phyloP scores from a whole-genome alignment of 345 rosid genomes.

The Pugionium cornutum region DNA sequence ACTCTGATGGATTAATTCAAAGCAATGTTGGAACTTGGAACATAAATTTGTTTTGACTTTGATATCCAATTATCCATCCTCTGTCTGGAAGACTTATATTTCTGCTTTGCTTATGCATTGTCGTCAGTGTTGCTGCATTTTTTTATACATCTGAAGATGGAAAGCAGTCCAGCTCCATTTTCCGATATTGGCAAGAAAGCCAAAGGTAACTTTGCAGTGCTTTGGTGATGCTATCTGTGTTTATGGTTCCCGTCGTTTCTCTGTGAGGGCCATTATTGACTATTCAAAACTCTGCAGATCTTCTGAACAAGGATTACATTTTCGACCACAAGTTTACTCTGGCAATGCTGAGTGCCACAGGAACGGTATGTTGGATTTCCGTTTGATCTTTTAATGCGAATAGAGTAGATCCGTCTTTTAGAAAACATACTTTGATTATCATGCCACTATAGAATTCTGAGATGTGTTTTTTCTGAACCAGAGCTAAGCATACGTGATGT shows the following conservation, averaged over 20 bases:
- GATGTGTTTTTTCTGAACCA: background rate
- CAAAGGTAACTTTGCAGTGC: constrained; percentile 48
- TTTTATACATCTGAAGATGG: constrained; percentile 47
- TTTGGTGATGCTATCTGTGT: constrained; percentile 10
- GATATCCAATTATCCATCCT: background rate
- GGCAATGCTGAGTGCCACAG: constrained; percentile 54
- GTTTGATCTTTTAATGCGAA: background rate
- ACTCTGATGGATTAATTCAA: constrained; percentile 2
- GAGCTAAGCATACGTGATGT: background rate
- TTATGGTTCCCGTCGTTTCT: background rate
- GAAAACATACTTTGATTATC: background rate
- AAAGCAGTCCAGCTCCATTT: constrained; percentile 71
- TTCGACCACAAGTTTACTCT: constrained; percentile 76
- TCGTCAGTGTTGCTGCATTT: constrained; percentile 27
- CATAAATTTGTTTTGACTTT: background rate
- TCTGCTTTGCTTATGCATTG: constrained; percentile 21
- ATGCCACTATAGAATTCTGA: background rate
- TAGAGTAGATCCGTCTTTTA: background rate
- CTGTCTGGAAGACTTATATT: background rate
- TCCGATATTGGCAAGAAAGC: constrained; percentile 73
- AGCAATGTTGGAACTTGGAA: constrained; percentile 1
- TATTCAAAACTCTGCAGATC: constrained; percentile 51
- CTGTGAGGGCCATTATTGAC: constrained; percentile 12
- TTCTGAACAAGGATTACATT: constrained; percentile 69
- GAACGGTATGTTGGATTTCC: constrained; percentile 54